Percentiles rank a stretch among this genome's conserved stretches.
These are phyloP conservation scores for Heliosperma pusillum DNA, from an alignment of 148 eudicot species.

Conservation along the genomic window DNA sequence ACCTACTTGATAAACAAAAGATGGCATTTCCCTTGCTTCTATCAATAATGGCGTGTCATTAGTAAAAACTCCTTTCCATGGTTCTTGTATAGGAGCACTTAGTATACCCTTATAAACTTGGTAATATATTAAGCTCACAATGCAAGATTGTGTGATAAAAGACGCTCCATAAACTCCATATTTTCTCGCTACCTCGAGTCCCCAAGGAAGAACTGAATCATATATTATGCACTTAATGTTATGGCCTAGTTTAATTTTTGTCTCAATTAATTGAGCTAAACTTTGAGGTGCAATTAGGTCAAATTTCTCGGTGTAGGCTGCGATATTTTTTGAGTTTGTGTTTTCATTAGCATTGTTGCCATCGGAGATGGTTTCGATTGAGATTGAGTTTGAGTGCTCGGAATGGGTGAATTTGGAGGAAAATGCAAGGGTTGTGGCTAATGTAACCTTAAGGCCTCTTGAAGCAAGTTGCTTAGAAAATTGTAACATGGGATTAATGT, in stretches of 20 bases:
- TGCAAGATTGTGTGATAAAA: constrained; percentile 50
- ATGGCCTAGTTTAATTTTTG: constrained; percentile 14
- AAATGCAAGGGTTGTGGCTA: constrained; percentile 18
- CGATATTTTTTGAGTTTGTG: constrained; percentile 1
- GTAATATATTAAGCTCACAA: constrained; percentile 32
- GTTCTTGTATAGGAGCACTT: constrained; percentile 14
- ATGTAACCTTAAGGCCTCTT: constrained; percentile 43
- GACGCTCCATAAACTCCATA: constrained; percentile 31
- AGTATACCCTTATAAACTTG: constrained; percentile 29
- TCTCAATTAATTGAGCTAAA: constrained; percentile 20
- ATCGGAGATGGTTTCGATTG: constrained; percentile 23
- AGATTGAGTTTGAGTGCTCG: constrained; percentile 12
- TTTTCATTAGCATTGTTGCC: constrained; percentile 12
- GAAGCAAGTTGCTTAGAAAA: constrained; percentile 48
- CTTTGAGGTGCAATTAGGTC: constrained; percentile 21
- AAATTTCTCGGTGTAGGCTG: constrained; percentile 8
- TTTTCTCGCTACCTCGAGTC: constrained; percentile 33
- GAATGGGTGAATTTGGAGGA: constrained; percentile 12
- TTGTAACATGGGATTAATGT: constrained; percentile 61
- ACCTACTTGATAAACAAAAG: constrained; percentile 22
- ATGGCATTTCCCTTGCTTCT: constrained; percentile 25
- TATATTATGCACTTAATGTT: constrained; percentile 32
- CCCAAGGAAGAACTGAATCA: constrained; percentile 49
- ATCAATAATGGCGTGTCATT: constrained; percentile 5
- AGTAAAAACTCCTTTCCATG: neutral